Base-by-base conservation (phyloP, 2,329 filamentous ascomycete species). In the Pestalotiopsis sp. region DNA sequence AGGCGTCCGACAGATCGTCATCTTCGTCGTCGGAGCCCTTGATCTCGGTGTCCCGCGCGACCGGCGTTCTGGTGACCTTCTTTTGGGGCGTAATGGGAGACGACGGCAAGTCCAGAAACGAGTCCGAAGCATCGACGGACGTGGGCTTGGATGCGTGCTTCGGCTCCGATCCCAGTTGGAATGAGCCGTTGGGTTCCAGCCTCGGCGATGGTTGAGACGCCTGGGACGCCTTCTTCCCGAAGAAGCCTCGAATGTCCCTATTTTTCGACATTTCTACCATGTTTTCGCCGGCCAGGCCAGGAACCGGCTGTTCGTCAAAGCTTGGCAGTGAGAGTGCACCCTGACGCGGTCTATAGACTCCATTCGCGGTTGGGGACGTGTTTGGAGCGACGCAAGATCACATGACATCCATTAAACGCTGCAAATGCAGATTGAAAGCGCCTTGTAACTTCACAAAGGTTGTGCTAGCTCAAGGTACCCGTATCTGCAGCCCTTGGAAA, bases 1-100 rank as follows among this genome's bases (percentile, higher is more conserved):
- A 86, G 65, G 80, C 83, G 68, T 87, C 82, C 0, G 91, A 91
- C 31, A 36, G 31, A 63, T 87, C 87, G 12, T 86, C 86, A 31
- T 87, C 87, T n/a, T 92, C 91, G 11, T 92, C 91, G 74, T 95
- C 93, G 0, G 93, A 94, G 66, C 88, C 90, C 60, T 85, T 85
- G 56, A 95, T 92, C 67, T 91, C 81, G 13, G 88, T 79, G 73
- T 89, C 83, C 77, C 88, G 82, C 69, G 84, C 81, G 63, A 80
- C 72, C 9, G 64, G 71, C 69, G 72, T 52, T 65, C 74, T 75
- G 58, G 73, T 61, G 65, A 75, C 66, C 45, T 73, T 64, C 68
- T 74, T 74, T 38, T 68, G 69, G 2, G 76, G 77, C n/a, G 77
- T 78, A 17, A 66, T 73, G 45, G 76, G 76, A 31, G 75, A 76